Percentiles rank a stretch among this genome's conserved stretches.
Evolutionary conservation across 495 filamentous ascomycete genomes (phyloP).

Genomic region (Thozetella sp.): DNA sequence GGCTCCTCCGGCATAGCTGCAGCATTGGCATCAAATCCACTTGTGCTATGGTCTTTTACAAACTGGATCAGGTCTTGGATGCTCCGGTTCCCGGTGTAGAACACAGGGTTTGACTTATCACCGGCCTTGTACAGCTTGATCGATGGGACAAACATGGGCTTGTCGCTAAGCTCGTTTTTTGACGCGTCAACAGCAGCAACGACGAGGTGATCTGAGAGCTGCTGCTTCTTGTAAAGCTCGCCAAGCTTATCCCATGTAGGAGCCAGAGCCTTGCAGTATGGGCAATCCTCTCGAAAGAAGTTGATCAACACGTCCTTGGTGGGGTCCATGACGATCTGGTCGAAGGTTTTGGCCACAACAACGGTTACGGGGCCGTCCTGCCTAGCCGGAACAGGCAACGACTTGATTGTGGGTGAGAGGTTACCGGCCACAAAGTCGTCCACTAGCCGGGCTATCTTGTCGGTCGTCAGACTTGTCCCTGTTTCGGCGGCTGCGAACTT

Average conservation of each 20-base stretch:
- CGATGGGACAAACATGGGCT: background rate
- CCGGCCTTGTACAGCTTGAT: constrained; percentile 2
- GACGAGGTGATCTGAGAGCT: background rate
- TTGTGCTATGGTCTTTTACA: background rate
- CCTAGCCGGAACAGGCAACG: background rate
- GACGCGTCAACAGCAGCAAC: background rate
- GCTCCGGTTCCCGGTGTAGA: background rate
- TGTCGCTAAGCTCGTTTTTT: background rate
- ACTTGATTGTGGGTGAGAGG: background rate
- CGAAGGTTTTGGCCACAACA: constrained; percentile 1
- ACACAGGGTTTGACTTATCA: background rate
- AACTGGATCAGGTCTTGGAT: constrained; percentile 3
- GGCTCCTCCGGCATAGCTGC: background rate
- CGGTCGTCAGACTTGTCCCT: background rate
- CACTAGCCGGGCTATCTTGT: background rate
- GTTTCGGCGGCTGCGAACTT: background rate
- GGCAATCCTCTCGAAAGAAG: constrained; percentile 1
- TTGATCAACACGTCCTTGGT: constrained; percentile 2
- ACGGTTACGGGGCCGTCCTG: constrained; percentile 1
- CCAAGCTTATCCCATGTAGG: background rate
- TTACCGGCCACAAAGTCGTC: background rate
- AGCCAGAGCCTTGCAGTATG: background rate
- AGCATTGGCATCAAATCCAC: background rate
- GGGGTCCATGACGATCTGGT: constrained; percentile 1
- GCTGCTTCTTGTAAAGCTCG: background rate